Evolutionary conservation across 768 basidiomycete species (phyloP).

Genomic region (Leccinellum luteum): DNA sequence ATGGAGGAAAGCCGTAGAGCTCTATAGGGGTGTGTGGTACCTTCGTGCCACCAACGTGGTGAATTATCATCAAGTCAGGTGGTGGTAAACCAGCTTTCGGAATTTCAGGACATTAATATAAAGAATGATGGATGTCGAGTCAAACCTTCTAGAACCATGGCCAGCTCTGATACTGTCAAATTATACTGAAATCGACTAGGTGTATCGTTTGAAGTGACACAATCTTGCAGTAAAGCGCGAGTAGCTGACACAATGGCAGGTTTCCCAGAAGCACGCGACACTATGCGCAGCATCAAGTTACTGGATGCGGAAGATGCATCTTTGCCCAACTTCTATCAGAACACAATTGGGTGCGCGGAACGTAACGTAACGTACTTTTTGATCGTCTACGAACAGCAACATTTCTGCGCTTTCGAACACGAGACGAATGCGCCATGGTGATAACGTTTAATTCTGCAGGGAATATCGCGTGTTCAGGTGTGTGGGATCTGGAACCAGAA

Average conservation of each 20-base stretch:
- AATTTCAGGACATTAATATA: constrained; percentile 30
- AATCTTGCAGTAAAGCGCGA: constrained; percentile 39
- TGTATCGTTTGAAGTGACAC: neutral
- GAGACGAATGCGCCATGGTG: constrained; percentile 17
- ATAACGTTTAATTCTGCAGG: constrained; percentile 16
- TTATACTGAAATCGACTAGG: constrained; percentile 21
- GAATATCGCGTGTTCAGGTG: constrained; percentile 40
- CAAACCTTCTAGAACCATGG: constrained; percentile 59
- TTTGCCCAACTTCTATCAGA: constrained; percentile 15
- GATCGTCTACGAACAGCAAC: constrained; percentile 24
- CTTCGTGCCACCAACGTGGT: constrained; percentile 45
- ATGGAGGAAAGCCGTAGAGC: constrained; percentile 76
- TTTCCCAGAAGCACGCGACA: constrained; percentile 62
- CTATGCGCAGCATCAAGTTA: constrained; percentile 50
- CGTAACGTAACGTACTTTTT: constrained; percentile 22
- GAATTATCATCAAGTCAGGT: constrained; percentile 78
- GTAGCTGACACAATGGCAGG: constrained; percentile 60
- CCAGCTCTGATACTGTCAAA: constrained; percentile 46
- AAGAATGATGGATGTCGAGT: neutral
- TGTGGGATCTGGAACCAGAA: constrained; percentile 61
- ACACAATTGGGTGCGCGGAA: neutral
- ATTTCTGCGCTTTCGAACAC: constrained; percentile 21
- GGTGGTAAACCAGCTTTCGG: constrained; percentile 52
- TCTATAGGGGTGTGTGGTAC: constrained; percentile 50
- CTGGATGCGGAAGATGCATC: constrained; percentile 7